Evolutionary conservation across 805 yeast species (phyloP).

Genomic region (Hanseniaspora clermontiae): DNA sequence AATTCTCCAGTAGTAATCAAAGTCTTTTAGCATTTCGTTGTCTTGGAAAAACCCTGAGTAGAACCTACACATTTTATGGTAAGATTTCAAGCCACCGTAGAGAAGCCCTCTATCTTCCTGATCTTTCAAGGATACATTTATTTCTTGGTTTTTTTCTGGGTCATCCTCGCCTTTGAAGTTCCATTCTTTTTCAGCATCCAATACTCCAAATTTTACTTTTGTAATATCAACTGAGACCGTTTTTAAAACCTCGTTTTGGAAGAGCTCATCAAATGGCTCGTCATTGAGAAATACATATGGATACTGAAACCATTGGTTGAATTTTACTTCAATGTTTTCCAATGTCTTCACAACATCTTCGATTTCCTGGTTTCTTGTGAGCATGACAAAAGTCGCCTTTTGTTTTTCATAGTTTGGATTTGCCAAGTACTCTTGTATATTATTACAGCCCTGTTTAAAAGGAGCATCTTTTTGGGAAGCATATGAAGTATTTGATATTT

Average conservation of each 20-base stretch:
- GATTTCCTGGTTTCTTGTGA: constrained; percentile 70
- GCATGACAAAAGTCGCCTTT: constrained; percentile 73
- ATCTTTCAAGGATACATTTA: constrained; percentile 42
- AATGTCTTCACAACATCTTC: constrained; percentile 66
- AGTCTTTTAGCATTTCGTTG: constrained; percentile 56
- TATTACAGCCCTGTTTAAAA: constrained; percentile 47
- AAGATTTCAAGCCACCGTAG: constrained; percentile 72
- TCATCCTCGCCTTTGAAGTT: constrained; percentile 37
- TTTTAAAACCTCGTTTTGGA: constrained; percentile 39
- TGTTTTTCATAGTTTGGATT: constrained; percentile 34
- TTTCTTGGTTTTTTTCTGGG: not conserved
- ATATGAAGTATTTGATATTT: constrained; percentile 17
- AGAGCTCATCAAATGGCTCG: constrained; percentile 55
- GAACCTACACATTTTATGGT: constrained; percentile 93
- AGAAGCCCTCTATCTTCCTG: constrained; percentile 77
- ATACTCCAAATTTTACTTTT: constrained; percentile 54
- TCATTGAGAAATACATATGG: constrained; percentile 88
- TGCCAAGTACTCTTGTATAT: constrained; percentile 29
- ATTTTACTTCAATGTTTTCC: constrained; percentile 67
- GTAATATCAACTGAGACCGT: constrained; percentile 39
- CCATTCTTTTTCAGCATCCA: constrained; percentile 51
- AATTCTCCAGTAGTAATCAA: constrained; percentile 92
- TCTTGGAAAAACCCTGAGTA: constrained; percentile 72
- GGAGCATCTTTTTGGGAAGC: constrained; percentile 31
- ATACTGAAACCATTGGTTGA: constrained; percentile 86